Evolutionary conservation across 352 stramenopile genomes (phyloP).

Genomic region (Peronospora belbahrii): DNA sequence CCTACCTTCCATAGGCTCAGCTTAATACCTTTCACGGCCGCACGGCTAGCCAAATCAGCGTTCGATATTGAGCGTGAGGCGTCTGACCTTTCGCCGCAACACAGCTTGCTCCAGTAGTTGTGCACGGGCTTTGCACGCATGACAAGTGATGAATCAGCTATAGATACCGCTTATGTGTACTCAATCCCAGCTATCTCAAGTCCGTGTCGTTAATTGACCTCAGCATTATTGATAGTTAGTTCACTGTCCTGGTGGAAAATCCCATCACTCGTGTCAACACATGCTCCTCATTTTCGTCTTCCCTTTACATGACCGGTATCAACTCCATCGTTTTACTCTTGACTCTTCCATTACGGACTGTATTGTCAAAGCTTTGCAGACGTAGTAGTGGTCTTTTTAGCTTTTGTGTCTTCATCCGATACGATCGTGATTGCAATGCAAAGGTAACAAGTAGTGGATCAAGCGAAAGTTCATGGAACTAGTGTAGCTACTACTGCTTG

Average conservation of each 20-base stretch:
- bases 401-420: too few relatives aligned
- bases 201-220: constrained; percentile 21
- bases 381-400: constrained; percentile 5
- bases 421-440: too few relatives aligned
- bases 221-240: constrained; percentile 14
- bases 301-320: constrained; percentile 14
- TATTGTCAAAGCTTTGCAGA: too few relatives aligned
- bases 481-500: too few relatives aligned
- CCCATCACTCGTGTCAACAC: neutral
- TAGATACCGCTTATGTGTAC: constrained; percentile 19
- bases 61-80: constrained; percentile 27
- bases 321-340: constrained; percentile 16
- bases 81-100: constrained; percentile 16
- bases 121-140: constrained; percentile 17
- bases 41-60: neutral
- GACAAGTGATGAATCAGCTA: constrained; percentile 27
- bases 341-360: constrained; percentile 14
- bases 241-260: neutral
- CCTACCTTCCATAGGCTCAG: constrained; percentile 6
- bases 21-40: constrained; percentile 6
- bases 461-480: too few relatives aligned
- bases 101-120: constrained; percentile 28
- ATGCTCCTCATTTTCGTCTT: constrained; percentile 10
- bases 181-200: constrained; percentile 27
- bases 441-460: too few relatives aligned